Percentiles rank a stretch among this genome's conserved stretches.
Evolutionary conservation across 352 stramenopile species (phyloP).

Genomic region (Globisporangium barbulae): DNA sequence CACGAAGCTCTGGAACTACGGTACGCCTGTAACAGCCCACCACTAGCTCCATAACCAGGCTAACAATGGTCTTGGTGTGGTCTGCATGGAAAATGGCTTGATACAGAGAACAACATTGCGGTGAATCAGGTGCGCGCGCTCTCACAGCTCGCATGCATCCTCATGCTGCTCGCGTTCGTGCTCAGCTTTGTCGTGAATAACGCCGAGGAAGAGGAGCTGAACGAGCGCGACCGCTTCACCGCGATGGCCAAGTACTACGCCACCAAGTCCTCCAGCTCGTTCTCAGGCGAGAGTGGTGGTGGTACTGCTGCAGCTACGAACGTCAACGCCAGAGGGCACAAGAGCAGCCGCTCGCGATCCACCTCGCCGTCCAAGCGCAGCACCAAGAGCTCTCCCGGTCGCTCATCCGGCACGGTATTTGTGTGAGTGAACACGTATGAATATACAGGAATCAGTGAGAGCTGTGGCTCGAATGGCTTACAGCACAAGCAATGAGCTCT

Average conservation of each 20-base stretch:
- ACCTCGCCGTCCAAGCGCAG: slow-evolving; percentile 18
- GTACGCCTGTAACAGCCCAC: slow-evolving; percentile 17
- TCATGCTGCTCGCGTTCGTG: slow-evolving; percentile 50
- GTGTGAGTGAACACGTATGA: background rate
- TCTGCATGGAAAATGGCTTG: background rate
- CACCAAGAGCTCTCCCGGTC: slow-evolving; percentile 11
- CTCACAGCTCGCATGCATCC: slow-evolving; percentile 50
- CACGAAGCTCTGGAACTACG: slow-evolving; percentile 60
- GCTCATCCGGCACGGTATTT: background rate
- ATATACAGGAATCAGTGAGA: no score
- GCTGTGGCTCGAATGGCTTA: no score
- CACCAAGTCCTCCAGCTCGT: slow-evolving; percentile 1
- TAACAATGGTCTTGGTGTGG: background rate
- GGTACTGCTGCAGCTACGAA: background rate
- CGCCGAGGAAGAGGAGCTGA: slow-evolving; percentile 26
- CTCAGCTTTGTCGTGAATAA: slow-evolving; percentile 62
- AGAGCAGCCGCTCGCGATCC: slow-evolving; percentile 17
- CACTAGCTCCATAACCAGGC: background rate
- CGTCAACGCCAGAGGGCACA: background rate
- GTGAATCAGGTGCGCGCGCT: slow-evolving; percentile 59
- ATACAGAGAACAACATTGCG: slow-evolving; percentile 36
- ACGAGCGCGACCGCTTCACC: slow-evolving; percentile 18
- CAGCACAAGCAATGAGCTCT: background rate
- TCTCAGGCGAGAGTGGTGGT: slow-evolving; percentile 5
- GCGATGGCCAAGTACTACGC: slow-evolving; percentile 20